Percentiles rank a stretch among this genome's conserved stretches.
Evolutionary conservation across 768 basidiomycete species (phyloP).

Genomic region (Agrocybe pediades): DNA sequence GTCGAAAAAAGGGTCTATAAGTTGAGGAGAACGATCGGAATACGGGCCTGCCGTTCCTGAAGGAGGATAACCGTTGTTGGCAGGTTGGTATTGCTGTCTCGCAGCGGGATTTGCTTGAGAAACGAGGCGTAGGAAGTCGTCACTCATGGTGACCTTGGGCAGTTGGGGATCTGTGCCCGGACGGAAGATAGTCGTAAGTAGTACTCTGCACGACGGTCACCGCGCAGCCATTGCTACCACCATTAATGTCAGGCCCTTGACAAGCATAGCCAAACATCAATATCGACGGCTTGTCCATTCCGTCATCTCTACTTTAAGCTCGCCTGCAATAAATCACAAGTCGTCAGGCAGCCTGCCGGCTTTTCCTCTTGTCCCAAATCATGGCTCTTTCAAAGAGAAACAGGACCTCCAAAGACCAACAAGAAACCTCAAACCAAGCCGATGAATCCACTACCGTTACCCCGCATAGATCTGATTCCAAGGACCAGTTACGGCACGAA

Average conservation of each 20-base stretch:
- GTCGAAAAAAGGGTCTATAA: constrained; percentile 88
- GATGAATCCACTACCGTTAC: neutral
- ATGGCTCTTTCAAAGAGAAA: constrained; percentile 16
- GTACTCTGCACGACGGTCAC: neutral
- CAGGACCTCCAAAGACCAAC: constrained; percentile 1
- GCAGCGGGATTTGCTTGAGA: constrained; percentile 71
- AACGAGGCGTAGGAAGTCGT: constrained; percentile 76
- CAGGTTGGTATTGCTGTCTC: constrained; percentile 47
- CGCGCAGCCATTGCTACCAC: constrained; percentile 3
- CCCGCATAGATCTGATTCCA: constrained; percentile 9
- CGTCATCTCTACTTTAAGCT: neutral
- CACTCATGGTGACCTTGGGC: constrained; percentile 46
- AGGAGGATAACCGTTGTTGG: constrained; percentile 64
- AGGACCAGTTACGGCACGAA: constrained; percentile 17
- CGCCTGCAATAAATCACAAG: neutral
- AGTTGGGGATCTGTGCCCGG: constrained; percentile 19
- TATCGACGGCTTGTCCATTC: neutral
- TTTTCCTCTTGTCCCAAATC: neutral
- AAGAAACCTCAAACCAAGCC: neutral
- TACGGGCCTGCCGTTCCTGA: constrained; percentile 39
- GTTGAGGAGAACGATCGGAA: constrained; percentile 44
- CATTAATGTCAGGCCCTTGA: constrained; percentile 7
- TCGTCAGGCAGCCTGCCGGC: neutral
- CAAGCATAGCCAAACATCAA: constrained; percentile 19
- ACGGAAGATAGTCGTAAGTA: constrained; percentile 12